Evolutionary conservation across 352 stramenopile species (phyloP).

Genomic region (Pythium dissotocum): DNA sequence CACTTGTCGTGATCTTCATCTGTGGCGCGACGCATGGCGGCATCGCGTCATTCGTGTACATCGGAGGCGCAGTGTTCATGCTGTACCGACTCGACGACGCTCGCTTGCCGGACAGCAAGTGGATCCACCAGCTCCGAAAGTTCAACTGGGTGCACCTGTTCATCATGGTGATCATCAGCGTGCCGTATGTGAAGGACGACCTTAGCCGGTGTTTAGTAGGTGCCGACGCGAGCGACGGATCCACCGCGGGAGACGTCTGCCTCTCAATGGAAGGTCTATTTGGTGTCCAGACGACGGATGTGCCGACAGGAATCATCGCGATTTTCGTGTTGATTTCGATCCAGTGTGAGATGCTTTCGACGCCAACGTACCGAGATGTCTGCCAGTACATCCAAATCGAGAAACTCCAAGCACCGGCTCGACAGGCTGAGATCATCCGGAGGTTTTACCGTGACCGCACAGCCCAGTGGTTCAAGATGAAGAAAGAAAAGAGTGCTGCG

Average conservation of each 20-base stretch:
- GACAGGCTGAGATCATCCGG: conserved; percentile 64
- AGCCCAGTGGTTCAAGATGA: conserved; percentile 73
- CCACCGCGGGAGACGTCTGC: conserved; percentile 37
- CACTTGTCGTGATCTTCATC: conserved; percentile 74
- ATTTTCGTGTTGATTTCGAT: conserved; percentile 85
- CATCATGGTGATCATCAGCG: conserved; percentile 69
- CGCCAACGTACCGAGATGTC: conserved; percentile 61
- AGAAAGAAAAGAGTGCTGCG: conserved; percentile 82
- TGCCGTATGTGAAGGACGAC: conserved; percentile 55
- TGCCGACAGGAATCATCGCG: conserved; percentile 67
- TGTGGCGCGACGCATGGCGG: conserved; percentile 71
- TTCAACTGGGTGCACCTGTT: conserved; percentile 87
- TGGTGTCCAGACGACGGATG: conserved; percentile 52
- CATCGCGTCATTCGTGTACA: conserved; percentile 72
- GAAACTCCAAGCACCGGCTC: conserved; percentile 42
- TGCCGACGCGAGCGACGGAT: conserved; percentile 12
- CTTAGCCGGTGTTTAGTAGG: conserved; percentile 56
- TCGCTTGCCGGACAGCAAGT: conserved; percentile 50
- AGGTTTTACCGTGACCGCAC: conserved; percentile 69
- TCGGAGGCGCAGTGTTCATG: conserved; percentile 70
- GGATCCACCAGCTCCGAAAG: conserved; percentile 75
- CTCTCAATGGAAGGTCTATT: conserved; percentile 73
- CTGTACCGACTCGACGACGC: conserved; percentile 77
- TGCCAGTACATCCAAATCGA: conserved; percentile 51
- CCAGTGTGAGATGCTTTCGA: conserved; percentile 75